phyloP scores from a whole-genome alignment of 257 asterid species.

The Datura wrightii region DNA sequence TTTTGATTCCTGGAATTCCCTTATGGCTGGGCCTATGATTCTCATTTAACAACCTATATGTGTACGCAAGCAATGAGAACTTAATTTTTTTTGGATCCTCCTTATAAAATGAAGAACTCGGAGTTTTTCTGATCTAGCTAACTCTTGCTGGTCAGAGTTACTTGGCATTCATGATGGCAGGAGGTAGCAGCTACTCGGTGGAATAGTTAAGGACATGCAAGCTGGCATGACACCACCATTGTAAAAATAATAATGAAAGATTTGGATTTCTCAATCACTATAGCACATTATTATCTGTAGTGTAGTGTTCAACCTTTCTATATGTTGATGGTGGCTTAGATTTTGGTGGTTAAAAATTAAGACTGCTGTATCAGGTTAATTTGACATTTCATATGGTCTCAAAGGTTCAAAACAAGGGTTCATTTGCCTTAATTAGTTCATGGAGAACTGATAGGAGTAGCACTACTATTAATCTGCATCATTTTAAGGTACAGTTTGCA shows the following conservation, averaged over 20 bases:
- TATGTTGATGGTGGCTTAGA: neutral
- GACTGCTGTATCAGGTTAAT: neutral
- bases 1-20: neutral
- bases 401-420: neutral
- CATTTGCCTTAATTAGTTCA: neutral
- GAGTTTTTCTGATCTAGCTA: neutral
- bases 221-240: neutral
- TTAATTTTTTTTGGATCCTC: neutral
- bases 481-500: neutral
- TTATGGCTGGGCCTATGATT: neutral
- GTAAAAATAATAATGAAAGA: neutral
- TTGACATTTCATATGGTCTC: neutral
- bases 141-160: neutral
- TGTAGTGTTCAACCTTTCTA: neutral
- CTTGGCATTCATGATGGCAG: conserved; percentile 13
- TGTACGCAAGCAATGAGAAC: neutral
- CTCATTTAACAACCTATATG: neutral
- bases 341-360: neutral
- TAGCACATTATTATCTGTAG: neutral
- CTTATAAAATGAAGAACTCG: neutral
- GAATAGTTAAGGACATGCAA: conserved; percentile 1
- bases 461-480: neutral
- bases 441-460: conserved; percentile 14
- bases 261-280: neutral
- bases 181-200: neutral